These are phyloP conservation scores for Fagopyrum homotropicum DNA, from an alignment of 148 eudicot species.

Conservation along the genomic window DNA sequence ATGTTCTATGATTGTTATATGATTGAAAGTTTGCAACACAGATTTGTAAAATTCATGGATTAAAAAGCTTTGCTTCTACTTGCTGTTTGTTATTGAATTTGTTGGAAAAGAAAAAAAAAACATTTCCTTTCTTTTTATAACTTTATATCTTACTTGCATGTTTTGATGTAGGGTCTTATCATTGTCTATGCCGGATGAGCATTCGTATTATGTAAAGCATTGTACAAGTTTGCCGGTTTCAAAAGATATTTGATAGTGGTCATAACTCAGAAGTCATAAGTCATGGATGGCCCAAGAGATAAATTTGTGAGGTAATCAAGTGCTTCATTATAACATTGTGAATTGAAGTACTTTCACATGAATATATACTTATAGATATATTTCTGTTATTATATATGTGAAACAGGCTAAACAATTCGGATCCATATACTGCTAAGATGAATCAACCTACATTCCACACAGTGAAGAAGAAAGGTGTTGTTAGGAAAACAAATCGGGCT, in stretches of 20 bases:
- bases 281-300: conserved; percentile 30
- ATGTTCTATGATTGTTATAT: too few species aligned
- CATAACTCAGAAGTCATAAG: conserved; percentile 17
- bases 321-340: neutral
- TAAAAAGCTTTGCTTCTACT: neutral
- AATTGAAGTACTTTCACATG: neutral
- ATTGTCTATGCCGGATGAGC: neutral
- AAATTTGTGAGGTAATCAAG: conserved; percentile 34
- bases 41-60: neutral
- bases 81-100: too few species aligned
- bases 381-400: neutral
- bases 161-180: neutral
- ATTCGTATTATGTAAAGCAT: neutral
- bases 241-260: conserved; percentile 1
- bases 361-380: neutral
- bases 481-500: neutral
- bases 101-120: too few species aligned
- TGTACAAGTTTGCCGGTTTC: neutral
- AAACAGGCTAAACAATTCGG: conserved; percentile 28
- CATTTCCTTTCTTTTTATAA: neutral
- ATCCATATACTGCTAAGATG: conserved; percentile 29
- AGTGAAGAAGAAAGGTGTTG: neutral
- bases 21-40: neutral
- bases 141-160: neutral
- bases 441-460: conserved; percentile 17